Base-by-base conservation (phyloP, 2,329 filamentous ascomycete genomes). In the Pseudogymnoascus sp. region DNA sequence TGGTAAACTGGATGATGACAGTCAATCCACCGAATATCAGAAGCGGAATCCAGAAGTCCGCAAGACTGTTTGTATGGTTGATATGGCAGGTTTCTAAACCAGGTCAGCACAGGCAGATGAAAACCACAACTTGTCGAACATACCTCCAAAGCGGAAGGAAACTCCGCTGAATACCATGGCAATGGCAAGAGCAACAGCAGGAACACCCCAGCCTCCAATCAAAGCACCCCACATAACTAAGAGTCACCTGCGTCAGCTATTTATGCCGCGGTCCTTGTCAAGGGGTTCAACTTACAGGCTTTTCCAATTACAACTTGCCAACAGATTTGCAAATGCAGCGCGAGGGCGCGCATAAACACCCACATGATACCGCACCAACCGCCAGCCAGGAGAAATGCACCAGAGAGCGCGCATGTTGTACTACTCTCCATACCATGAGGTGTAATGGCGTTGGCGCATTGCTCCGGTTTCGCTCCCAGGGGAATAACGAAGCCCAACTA, bases 281-380 rank as follows among this genome's bases (percentile, higher is more conserved):
- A 12, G n/a, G 20, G n/a, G 16, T 33, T 54, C 16, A 54, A 54
- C 47, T 20, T 54, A 54, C 47, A 97, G 69, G 83, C 89, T 47
- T 86, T 84, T 38, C 94, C 94, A 3, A 96, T 89, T 6, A 93
- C 86, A 35, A 95, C 82, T 73, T 97, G 92, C 94, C 94, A 99
- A 78, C 92, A 97, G 66, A 99, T 97, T 74, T 97, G 94, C 25
- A 99, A 85, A 74, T 99, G 94, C 68, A 99, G 87, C 4, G 92
- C 96, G 35, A 97, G 77, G 0, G 93, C 89, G 65, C 94, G 86
- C 63, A 97, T 81, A 72, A 97, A 96, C 65, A 92, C 85, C 93
- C 94, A 99, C 74, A 96, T 86, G 33, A 91, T 85, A 50, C 87
- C 89, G 30, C 85, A 83, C 81, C 92, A 90, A 43, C 92, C 94